Evolutionary conservation across 73 alveolate species (phyloP), one percentile per base, ranked within the genome.

Genomic region (Paramecium octaurelia): DNA sequence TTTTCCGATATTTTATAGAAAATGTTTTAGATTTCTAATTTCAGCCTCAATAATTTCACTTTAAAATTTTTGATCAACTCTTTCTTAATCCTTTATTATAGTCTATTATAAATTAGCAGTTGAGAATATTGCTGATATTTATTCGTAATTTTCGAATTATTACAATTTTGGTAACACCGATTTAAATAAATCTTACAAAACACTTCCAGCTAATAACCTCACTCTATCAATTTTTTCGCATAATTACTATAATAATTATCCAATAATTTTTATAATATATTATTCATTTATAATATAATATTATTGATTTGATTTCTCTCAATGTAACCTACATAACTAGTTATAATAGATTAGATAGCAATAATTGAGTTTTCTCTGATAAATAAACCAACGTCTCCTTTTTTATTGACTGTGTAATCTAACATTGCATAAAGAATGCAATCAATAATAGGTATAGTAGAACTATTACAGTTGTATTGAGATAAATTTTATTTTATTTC

Each of bases 141-240:
- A 85, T n/a, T 87, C 70, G 38, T 60, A 64, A 42, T 60, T 29
- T 1, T 73, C 88, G 18, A 87, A 87, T 42, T 87, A 38, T 2
- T 68, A 16, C 16, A 87, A 77, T 50, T 18, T 20, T 2, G 43
- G 64, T 7, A 64, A 68, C 24, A 87, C 80, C 3, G 64, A 27
- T 43, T 54, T 77, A 87, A 87, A 87, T 58, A 87, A 64, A 11
- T 87, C 93, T 68, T 87, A 38, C 16, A 87, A 20, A 34, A 87
- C 93, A 87, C 88, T 60, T 34, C 93, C 93, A 42, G 93, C 93
- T 35, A 87, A 73, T 40, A 87, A 77, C 64, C 93, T 87, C 1
- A 87, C 93, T 87, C 93, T 87, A 68, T 87, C 93, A 29, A 87
- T 87, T 16, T 87, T 87, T 87, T 87, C 93, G 42, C 88, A 87